Evolutionary conservation across 768 basidiomycete genomes (phyloP), one percentile per base, ranked within the genome.

Genomic region (Leccinellum albellum): DNA sequence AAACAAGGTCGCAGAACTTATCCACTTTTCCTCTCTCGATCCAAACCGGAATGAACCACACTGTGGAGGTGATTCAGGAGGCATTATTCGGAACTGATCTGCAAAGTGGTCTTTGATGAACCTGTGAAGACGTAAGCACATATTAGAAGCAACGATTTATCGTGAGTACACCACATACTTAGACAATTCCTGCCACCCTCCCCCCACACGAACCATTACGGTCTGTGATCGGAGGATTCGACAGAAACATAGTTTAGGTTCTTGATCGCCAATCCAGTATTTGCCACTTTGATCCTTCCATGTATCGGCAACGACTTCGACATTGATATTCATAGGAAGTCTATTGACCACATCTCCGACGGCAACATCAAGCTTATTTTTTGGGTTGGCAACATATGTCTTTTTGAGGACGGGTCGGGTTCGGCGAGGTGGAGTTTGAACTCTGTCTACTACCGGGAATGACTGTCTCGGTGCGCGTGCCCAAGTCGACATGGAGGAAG

Each of bases 181-280:
- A 20, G 91, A 92, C 52, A 98, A 74, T 70, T 96, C 94, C 54
- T 84, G 77, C 94, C 94, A 98, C 17, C 95, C 95, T 33, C 95
- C 95, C 26, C 94, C 94, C 14, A 97, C 92, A 57, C 94, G 84
- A 45, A 98, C 94, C 94, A 97, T 97, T 60, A 96, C 94, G 0
- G 90, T 94, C 65, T 93, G 89, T 1, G 89, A 93, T 12, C 93
- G 85, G 26, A 96, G 74, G 47, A 96, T 96, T 26, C 94, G 83
- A 70, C 93, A 94, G 71, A 94, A 96, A 71, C 92, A 95, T 31
- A 96, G 76, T 70, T 86, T 93, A 6, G 92, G 84, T 51, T 95
- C 91, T 63, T 91, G 85, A 62, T 92, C 87, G 14, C 95, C 95
- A 63, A 96, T 97, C 94, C 92, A 96, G 67, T 95, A 94, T 67